These are phyloP conservation scores for Lipomyces yamadae DNA, from an alignment of 805 yeast species.

Conservation along the genomic window DNA sequence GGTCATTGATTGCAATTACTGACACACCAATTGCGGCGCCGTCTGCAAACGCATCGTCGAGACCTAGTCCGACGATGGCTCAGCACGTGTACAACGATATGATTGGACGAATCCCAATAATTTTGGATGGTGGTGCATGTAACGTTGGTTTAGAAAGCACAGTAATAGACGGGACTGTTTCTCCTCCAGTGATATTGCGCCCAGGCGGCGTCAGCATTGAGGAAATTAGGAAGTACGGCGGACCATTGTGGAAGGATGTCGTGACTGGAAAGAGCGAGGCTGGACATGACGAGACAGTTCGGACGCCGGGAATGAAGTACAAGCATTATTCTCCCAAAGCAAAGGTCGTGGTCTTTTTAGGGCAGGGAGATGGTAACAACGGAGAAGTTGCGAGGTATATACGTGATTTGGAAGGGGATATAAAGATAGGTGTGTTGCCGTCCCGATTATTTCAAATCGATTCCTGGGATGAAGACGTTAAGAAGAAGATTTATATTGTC, in stretches of 20 bases:
- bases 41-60: slow-evolving; percentile 93
- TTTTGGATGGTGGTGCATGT: slow-evolving; percentile 87
- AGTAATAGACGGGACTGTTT: slow-evolving; percentile 84
- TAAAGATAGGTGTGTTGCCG: slow-evolving; percentile 32
- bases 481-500: neutral
- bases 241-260: slow-evolving; percentile 67
- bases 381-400: slow-evolving; percentile 21
- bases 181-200: slow-evolving; percentile 85
- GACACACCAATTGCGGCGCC: slow-evolving; percentile 97
- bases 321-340: slow-evolving; percentile 94
- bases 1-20: slow-evolving; percentile 83
- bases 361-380: slow-evolving; percentile 52
- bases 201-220: slow-evolving; percentile 95
- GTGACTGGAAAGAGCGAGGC: slow-evolving; percentile 68
- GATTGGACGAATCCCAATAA: slow-evolving; percentile 76
- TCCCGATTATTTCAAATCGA: slow-evolving; percentile 23
- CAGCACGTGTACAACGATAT: slow-evolving; percentile 82
- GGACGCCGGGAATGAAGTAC: slow-evolving; percentile 98
- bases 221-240: slow-evolving; percentile 68
- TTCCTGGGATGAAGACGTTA: slow-evolving; percentile 16
- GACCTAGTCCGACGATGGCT: slow-evolving; percentile 92
- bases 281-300: slow-evolving; percentile 59
- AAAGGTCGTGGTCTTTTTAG: slow-evolving; percentile 68
- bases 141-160: slow-evolving; percentile 92
- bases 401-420: neutral